phyloP scores from a whole-genome alignment of 495 filamentous ascomycete genomes.

The Neurospora sp. region DNA sequence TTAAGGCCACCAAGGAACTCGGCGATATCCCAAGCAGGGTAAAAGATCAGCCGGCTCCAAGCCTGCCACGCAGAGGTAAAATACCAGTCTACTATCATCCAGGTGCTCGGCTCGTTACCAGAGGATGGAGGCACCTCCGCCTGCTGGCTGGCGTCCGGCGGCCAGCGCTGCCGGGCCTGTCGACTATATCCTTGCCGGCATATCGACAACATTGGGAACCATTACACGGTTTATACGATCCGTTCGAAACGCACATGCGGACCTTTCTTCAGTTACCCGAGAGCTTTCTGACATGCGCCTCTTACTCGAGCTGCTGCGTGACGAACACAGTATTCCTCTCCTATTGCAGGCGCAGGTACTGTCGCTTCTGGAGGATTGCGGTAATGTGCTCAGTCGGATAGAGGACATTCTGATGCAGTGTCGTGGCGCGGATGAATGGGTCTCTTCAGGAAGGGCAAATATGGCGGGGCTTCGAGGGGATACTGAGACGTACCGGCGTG shows the following conservation, averaged over 20 bases:
- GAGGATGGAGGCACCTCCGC: neutral
- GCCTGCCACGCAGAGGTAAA: neutral
- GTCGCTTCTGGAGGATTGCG: conserved; percentile 12
- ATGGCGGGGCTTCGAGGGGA: conserved; percentile 6
- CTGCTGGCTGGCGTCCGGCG: neutral
- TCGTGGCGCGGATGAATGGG: conserved; percentile 11
- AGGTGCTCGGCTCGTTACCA: neutral
- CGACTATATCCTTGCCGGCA: conserved; percentile 14
- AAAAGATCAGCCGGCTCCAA: neutral
- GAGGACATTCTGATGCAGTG: conserved; percentile 10
- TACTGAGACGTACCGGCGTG: conserved; percentile 10
- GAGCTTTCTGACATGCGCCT: conserved; percentile 23
- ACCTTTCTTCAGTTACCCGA: conserved; percentile 18
- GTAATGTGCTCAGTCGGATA: conserved; percentile 9
- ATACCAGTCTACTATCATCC: neutral
- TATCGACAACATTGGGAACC: conserved; percentile 15
- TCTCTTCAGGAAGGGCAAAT: conserved; percentile 1
- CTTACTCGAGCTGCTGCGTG: conserved; percentile 17
- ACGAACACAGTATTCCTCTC: conserved; percentile 12
- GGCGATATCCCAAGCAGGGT: neutral
- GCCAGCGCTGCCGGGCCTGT: conserved; percentile 7
- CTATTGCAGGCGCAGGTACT: conserved; percentile 13
- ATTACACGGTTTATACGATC: conserved; percentile 22
- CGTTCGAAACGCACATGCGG: conserved; percentile 16
- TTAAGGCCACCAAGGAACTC: neutral